These are phyloP conservation scores for Colletotrichum horii DNA, from an alignment of 2,329 filamentous ascomycete species.

Conservation along the genomic window DNA sequence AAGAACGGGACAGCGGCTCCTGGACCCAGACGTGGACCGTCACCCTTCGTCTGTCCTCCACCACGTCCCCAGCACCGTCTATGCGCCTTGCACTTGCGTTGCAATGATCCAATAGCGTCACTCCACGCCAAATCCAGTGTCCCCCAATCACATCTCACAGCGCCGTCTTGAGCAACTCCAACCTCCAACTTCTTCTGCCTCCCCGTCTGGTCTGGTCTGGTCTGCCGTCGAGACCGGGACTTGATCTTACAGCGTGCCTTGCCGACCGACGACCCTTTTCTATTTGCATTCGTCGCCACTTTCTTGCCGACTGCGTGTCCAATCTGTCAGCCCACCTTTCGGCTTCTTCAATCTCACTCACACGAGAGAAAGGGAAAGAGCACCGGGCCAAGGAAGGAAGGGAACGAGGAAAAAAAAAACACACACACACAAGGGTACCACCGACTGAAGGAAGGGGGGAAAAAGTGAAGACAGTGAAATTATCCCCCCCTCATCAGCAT, in stretches of 20 bases:
- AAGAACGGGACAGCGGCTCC: neutral
- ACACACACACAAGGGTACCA: neutral
- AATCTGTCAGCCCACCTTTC: neutral
- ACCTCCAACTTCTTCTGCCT: constrained; percentile 1
- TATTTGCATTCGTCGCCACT: neutral
- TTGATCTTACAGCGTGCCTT: neutral
- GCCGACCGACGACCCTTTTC: neutral
- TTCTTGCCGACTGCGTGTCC: neutral
- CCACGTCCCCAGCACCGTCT: constrained; percentile 11
- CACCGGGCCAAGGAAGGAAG: neutral
- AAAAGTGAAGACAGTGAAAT: neutral
- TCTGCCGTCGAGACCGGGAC: neutral
- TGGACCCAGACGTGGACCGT: neutral
- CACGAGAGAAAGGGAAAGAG: neutral
- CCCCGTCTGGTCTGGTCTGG: neutral
- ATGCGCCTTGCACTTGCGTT: constrained; percentile 19
- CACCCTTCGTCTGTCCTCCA: constrained; percentile 5
- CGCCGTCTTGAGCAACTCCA: constrained; percentile 17
- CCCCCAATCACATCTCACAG: constrained; percentile 19
- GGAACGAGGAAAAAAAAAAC: neutral
- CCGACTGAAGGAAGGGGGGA: neutral
- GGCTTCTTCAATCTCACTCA: neutral
- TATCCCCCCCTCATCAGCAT: neutral
- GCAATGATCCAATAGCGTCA: constrained; percentile 32
- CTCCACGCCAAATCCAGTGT: constrained; percentile 32